phyloP scores from a whole-genome alignment of 2,329 filamentous ascomycete species.

The Bisporella sp. region DNA sequence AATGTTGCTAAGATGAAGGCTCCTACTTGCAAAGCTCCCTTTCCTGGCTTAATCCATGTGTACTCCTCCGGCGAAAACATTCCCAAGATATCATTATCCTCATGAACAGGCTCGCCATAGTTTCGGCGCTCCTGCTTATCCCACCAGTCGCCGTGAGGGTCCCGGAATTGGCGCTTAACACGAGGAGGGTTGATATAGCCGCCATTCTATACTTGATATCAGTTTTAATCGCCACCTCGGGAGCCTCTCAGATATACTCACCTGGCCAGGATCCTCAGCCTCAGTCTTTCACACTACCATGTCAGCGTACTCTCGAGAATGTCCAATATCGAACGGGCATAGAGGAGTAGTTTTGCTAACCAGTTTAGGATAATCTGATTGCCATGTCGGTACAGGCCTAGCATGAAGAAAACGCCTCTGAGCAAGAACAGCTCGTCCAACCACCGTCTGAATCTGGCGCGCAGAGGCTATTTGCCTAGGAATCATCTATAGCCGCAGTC shows the following conservation, averaged over 20 bases:
- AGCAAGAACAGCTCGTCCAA: slow-evolving; percentile 43
- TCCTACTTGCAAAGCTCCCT: slow-evolving; percentile 61
- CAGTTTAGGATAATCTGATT: slow-evolving; percentile 22
- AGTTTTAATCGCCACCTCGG: slow-evolving; percentile 4
- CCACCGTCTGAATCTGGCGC: slow-evolving; percentile 38
- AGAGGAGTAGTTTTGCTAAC: slow-evolving; percentile 12
- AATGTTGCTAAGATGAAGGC: slow-evolving; percentile 59
- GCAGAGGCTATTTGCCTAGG: slow-evolving; percentile 50
- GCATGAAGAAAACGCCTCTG: slow-evolving; percentile 40
- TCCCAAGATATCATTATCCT: slow-evolving; percentile 89
- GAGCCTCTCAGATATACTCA: slow-evolving; percentile 32
- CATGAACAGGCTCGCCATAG: slow-evolving; percentile 92
- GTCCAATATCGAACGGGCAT: no score
- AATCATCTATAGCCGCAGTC: slow-evolving; percentile 45
- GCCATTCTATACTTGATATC: slow-evolving; percentile 54
- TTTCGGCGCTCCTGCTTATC: slow-evolving; percentile 96
- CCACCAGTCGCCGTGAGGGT: slow-evolving; percentile 93
- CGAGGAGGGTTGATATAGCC: slow-evolving; percentile 73
- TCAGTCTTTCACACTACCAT: slow-evolving; percentile 32
- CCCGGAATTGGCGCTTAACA: slow-evolving; percentile 85
- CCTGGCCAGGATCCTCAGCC: slow-evolving; percentile 60
- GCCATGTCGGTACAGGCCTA: slow-evolving; percentile 10
- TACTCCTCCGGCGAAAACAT: slow-evolving; percentile 88
- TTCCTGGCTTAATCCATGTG: slow-evolving; percentile 68
- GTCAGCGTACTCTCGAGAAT: no score